phyloP scores from a whole-genome alignment of 768 basidiomycete genomes.

The Jaapia argillacea region DNA sequence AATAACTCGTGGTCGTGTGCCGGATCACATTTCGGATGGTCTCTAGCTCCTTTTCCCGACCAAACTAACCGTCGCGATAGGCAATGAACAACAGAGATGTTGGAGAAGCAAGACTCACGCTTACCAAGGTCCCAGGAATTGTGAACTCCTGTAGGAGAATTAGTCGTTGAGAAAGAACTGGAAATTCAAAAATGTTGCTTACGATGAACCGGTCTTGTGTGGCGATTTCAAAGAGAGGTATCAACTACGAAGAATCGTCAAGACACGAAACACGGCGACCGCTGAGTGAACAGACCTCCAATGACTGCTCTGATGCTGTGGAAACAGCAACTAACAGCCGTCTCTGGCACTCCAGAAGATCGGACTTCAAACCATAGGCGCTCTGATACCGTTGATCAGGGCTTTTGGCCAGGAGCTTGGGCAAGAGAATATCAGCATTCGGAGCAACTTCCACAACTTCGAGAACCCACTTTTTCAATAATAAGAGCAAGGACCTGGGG shows the following conservation, averaged over 20 bases:
- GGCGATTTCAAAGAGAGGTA: slow-evolving; percentile 60
- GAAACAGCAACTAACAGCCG: slow-evolving; percentile 51
- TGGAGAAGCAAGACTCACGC: background rate
- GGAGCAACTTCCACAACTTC: background rate
- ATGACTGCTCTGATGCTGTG: slow-evolving; percentile 43
- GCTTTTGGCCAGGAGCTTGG: slow-evolving; percentile 56
- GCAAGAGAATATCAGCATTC: slow-evolving; percentile 3
- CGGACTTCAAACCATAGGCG: slow-evolving; percentile 57
- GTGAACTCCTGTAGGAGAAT: slow-evolving; percentile 51
- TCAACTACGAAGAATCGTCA: slow-evolving; percentile 33
- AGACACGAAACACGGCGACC: background rate
- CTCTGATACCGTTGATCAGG: slow-evolving; percentile 65
- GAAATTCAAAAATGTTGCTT: slow-evolving; percentile 10
- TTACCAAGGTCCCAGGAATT: slow-evolving; percentile 54
- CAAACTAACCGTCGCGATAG: slow-evolving; percentile 35
- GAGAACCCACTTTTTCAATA: slow-evolving; percentile 46
- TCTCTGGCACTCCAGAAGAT: slow-evolving; percentile 60
- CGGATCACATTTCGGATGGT: slow-evolving; percentile 50
- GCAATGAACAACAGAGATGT: background rate
- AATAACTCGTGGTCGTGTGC: slow-evolving; percentile 47
- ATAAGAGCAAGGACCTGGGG: slow-evolving; percentile 63
- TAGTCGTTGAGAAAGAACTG: background rate
- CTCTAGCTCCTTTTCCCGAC: slow-evolving; percentile 63
- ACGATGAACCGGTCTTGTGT: slow-evolving; percentile 56
- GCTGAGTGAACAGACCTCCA: slow-evolving; percentile 31